These are phyloP conservation scores for Phaffomyces opuntiae DNA, from an alignment of 805 yeast species.

Conservation along the genomic window DNA sequence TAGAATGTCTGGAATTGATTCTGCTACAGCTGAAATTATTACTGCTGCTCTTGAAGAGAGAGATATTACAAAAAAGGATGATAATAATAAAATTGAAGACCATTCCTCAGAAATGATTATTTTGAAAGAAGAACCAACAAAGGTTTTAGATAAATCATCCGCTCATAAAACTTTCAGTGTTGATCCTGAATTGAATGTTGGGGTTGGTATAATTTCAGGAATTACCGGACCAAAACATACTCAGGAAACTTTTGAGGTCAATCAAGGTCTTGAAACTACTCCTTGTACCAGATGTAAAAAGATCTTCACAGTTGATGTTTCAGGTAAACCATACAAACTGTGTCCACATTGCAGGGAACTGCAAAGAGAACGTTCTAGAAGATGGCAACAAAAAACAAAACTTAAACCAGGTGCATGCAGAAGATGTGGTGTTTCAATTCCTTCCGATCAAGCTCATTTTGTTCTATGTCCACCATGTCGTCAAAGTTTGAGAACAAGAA, in stretches of 20 bases:
- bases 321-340: conserved; percentile 38
- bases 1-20: conserved; percentile 6
- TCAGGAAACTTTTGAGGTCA: conserved; percentile 2
- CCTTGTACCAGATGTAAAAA: conserved; percentile 55
- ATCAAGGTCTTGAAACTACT: conserved; percentile 5
- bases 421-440: conserved; percentile 44
- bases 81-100: conserved; percentile 22
- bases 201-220: conserved; percentile 18
- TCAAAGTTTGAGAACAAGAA: conserved; percentile 43
- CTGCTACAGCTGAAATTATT: conserved; percentile 19
- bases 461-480: conserved; percentile 60
- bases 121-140: conserved; percentile 41
- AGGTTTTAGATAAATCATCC: conserved; percentile 3
- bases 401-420: conserved; percentile 44
- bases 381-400: conserved; percentile 60
- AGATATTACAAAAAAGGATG: conserved; percentile 20
- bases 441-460: conserved; percentile 41
- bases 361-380: conserved; percentile 53
- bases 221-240: conserved; percentile 17
- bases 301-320: conserved; percentile 37
- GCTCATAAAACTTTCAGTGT: conserved; percentile 14
- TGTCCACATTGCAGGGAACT: conserved; percentile 60
- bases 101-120: conserved; percentile 77
- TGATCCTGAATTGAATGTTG: conserved; percentile 20
- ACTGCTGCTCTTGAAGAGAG: conserved; percentile 23